Conservation (phyloP, 805 yeast species). For the Ogataea pignaliae region DNA sequence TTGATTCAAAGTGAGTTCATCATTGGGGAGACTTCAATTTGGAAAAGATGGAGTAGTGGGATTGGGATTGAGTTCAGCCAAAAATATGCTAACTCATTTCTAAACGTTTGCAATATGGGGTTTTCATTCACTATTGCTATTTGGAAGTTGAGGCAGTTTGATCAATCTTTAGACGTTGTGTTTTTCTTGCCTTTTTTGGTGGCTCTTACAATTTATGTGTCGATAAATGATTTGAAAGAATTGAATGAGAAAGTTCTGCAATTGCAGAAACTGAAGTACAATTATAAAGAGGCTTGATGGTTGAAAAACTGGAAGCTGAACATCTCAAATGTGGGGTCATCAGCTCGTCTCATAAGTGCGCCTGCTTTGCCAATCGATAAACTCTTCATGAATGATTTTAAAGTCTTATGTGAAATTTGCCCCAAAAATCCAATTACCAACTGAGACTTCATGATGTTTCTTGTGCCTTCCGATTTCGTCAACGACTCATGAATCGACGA, state of each 20-base stretch:
- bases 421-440: conserved; percentile 23
- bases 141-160: conserved; percentile 7
- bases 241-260: conserved; percentile 16
- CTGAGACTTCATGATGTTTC: conserved; percentile 15
- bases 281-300: conserved; percentile 29
- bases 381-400: conserved; percentile 6
- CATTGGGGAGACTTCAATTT: neutral
- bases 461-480: conserved; percentile 13
- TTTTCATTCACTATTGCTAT: conserved; percentile 2
- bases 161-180: conserved; percentile 15
- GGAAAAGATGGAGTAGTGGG: too few species aligned
- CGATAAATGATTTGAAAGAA: conserved; percentile 14
- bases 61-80: too few species aligned
- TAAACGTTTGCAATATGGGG: too few species aligned
- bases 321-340: conserved; percentile 1
- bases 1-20: conserved; percentile 18
- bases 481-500: conserved; percentile 15
- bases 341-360: neutral
- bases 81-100: too few species aligned
- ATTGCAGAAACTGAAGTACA: conserved; percentile 23
- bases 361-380: conserved; percentile 3
- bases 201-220: conserved; percentile 14
- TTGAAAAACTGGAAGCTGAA: conserved; percentile 17
- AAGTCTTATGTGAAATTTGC: conserved; percentile 12
- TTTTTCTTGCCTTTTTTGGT: conserved; percentile 25